Evolutionary conservation across 352 stramenopile genomes (phyloP), one percentile per base, ranked within the genome.

Genomic region (Phytopythium chamaehyphon): DNA sequence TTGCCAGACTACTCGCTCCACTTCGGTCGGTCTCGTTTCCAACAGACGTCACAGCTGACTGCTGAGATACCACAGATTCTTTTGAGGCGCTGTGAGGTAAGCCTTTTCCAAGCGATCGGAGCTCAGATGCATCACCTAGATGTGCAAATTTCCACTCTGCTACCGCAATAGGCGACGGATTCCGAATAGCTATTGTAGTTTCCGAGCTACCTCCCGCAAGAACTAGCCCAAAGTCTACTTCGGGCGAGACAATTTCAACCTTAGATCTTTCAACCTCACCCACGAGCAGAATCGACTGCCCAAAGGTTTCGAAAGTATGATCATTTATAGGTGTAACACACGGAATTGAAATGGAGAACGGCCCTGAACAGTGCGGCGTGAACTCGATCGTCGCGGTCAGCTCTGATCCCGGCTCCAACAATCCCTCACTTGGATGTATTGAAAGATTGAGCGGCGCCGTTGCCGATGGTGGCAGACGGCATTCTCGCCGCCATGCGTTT

Each of bases 141-240:
- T 85, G 73, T 10, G 66, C 18, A 2, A 89, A 67, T 33, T 58
- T 55, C 79, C 76, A 90, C 12, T 76, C 45, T 3, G 73, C 54
- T 1, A 52, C 23, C 0, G 71, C 51, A 14, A 21, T 51, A 16
- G 6, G 47, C 6, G 64, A 73, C 42, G 61, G 51, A 35, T 73
- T 73, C 18, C 39, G 26, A 39, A 73, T 66, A 5, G 44, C 55
- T 36, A 73, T 59, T 6, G 42, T 45, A 39, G 59, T 36, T 12
- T 86, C 68, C 2, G 74, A 64, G 14, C 64, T 76, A 9, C 69
- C 62, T 16, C 78, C 77, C 5, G 84, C 78, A 4, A 86, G 61
- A 2, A 93, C 80, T 26, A 90, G 66, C 0, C 83, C 83, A 52
- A 93, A 93, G 53, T 93, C 79, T 19, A 93, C 58, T 46, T 93